These are phyloP conservation scores for Malassezia sympodialis DNA, from an alignment of 1,284 basidiomycete genomes.

Conservation along the genomic window DNA sequence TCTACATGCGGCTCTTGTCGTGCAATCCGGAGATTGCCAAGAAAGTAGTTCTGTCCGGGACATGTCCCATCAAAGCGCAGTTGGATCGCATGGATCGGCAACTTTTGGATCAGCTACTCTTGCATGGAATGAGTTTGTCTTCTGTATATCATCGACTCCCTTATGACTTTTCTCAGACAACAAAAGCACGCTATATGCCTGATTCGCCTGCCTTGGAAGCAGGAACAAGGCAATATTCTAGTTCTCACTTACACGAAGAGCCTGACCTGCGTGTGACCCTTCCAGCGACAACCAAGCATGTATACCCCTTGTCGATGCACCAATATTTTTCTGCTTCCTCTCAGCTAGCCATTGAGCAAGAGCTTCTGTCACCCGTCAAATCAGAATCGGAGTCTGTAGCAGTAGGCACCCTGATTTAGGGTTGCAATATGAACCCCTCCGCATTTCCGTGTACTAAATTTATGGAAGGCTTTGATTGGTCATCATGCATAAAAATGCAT, in stretches of 20 bases:
- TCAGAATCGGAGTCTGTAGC: not conserved
- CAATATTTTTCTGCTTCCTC: not conserved
- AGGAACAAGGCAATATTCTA: slow-evolving; percentile 26
- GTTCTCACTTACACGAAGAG: slow-evolving; percentile 26
- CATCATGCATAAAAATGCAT: not conserved
- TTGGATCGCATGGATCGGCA: slow-evolving; percentile 73
- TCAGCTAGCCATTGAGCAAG: not conserved
- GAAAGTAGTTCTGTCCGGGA: slow-evolving; percentile 80
- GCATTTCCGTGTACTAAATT: not conserved
- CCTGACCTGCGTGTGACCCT: not conserved
- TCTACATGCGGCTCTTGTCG: slow-evolving; percentile 97
- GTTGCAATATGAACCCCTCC: not conserved
- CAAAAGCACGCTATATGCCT: slow-evolving; percentile 33
- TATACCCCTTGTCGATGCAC: not conserved
- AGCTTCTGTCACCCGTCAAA: not conserved
- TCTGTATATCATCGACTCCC: slow-evolving; percentile 41
- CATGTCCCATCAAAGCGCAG: slow-evolving; percentile 93
- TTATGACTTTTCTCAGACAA: slow-evolving; percentile 34
- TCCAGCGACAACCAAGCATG: not conserved
- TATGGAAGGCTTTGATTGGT: not conserved
- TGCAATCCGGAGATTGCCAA: slow-evolving; percentile 80
- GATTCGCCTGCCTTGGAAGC: slow-evolving; percentile 36
- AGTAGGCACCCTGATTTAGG: slow-evolving; percentile 1
- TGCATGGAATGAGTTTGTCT: slow-evolving; percentile 37
- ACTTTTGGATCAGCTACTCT: slow-evolving; percentile 40